These are phyloP conservation scores for Pinus albicaulis DNA, from an alignment of 75 land plant genomes.

Conservation along the genomic window DNA sequence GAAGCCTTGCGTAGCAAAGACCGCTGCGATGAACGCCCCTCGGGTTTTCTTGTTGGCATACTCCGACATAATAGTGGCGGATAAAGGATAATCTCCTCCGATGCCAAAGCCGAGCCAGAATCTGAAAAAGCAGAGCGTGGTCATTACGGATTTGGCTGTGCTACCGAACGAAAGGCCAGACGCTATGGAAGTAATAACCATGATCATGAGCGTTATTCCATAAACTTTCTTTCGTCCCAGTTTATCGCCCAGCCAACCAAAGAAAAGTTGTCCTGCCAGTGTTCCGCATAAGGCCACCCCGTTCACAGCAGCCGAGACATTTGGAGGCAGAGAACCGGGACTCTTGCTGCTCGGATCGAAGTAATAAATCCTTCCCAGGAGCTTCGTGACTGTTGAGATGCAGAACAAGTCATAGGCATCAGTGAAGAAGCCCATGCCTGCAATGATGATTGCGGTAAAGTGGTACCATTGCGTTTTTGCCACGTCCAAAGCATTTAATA, in stretches of 20 bases:
- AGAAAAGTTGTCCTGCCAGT: constrained; percentile 27
- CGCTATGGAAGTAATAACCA: constrained; percentile 13
- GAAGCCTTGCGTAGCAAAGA: constrained; percentile 50
- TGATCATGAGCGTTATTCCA: constrained; percentile 13
- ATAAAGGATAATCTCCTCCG: constrained; percentile 50
- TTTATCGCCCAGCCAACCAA: constrained; percentile 23
- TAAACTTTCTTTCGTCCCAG: constrained; percentile 20
- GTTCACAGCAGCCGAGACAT: constrained; percentile 32
- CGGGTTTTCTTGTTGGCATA: constrained; percentile 37
- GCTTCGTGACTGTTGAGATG: constrained; percentile 32
- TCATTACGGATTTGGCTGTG: constrained; percentile 41
- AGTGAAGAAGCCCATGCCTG: constrained; percentile 34
- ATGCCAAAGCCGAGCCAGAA: constrained; percentile 64
- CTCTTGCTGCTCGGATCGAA: constrained; percentile 24
- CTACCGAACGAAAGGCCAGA: constrained; percentile 48
- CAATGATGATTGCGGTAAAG: constrained; percentile 30
- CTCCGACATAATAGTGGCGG: constrained; percentile 33
- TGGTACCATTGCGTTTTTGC: constrained; percentile 40
- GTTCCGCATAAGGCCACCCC: constrained; percentile 32
- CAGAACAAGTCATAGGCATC: constrained; percentile 15
- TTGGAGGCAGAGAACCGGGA: constrained; percentile 35
- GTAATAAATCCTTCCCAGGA: constrained; percentile 27
- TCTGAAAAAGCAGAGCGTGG: constrained; percentile 49
- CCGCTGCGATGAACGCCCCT: constrained; percentile 41
- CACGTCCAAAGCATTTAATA: neutral